Evolutionary conservation across 163 green algal species (phyloP), one percentile per base, ranked within the genome.

Genomic region (Coccomyxa subellipsoidea): DNA sequence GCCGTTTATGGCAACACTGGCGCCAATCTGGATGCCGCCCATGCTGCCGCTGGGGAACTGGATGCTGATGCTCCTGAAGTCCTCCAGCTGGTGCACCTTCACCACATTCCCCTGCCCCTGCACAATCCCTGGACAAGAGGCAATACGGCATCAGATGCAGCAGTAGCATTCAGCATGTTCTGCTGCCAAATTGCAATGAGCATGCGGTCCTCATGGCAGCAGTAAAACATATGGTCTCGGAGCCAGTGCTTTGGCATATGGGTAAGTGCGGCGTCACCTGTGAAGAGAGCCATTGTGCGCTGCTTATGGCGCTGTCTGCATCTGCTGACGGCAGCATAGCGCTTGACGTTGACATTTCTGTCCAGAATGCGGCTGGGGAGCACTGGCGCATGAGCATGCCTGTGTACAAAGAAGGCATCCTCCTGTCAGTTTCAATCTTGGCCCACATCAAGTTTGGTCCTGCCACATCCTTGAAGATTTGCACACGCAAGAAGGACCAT

Each of bases 1-100:
- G 78, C 97, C 97, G 72, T 99, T 99, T 78, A 99, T 94, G 29
- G 97, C 95, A 0, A 99, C 93, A 81, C 92, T 97, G 36, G 94
- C 95, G 18, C 96, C 96, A 54, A 97, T 90, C 73, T 94, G 84
- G 0, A 97, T 81, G 12, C 78, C 86, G 18, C 89, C 85, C 21
- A 87, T 76, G 18, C 76, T 88, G 32, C 89, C 89, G 5, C 54
- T 3, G 0, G 94, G 93, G 59, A 98, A 94, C 0, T 69, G 10
- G 25, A 93, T 86, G 18, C 88, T 77, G 21, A 95, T 84, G 34
- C 80, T 83, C 7, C 66, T 87, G 35, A 94, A 93, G 4, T 94
- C 86, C 1, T 88, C 59, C 32, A 87, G 80, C 32, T 81, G 76
- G 0, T 89, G 31, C 8, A 95, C 78, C 0, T 66, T 31, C 6